Evolutionary conservation across 1,139 yeast species (phyloP), one percentile per base, ranked within the genome.

Genomic region (Candida frijolesensis): DNA sequence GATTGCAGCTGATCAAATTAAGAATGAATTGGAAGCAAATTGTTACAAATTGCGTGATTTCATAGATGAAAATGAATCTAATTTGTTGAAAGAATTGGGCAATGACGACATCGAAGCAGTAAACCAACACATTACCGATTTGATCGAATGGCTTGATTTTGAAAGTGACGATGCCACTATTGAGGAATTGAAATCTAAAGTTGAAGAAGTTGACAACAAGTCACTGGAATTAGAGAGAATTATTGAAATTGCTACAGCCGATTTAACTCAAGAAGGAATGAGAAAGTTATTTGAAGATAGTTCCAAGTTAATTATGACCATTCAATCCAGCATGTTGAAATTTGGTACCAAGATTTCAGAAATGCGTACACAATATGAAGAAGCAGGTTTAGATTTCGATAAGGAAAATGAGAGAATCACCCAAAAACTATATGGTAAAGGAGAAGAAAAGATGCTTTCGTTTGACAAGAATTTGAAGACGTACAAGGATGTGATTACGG

Each of bases 141-240:
- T 77, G 22, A 69, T 87, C 47, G 95, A 87, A 55, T 89, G 96
- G 96, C 71, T 90, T 37, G 96, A 89, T 49, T 84, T 80, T 57
- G 92, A 85, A 19, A 80, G 89, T 49, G 88, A 83, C 50, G 74
- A 72, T 30, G 80, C 89, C 1, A 56, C 75, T 1, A 53, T 76
- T 40, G 71, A 71, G n/a, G 79, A 71, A 9, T 64, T 82, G 42
- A 59, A 66, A 44, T 57, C 52, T 1, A 72, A 68, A 54, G 55
- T 65, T 16, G 52, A 57, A 1, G 60, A 60, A 42, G 51, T 74
- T 15, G 51, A 55, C 2, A 51, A 51, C 3, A 61, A 61, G 46
- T 65, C 61, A 54, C 39, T 51, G 1, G 63, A 60, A 32, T 57
- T 74, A 33, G 61, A 64, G 16, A 52, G 57, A 16, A 49, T 55